Conservation (phyloP, 306 rosid species). For the Gastrolobium bilobum region DNA sequence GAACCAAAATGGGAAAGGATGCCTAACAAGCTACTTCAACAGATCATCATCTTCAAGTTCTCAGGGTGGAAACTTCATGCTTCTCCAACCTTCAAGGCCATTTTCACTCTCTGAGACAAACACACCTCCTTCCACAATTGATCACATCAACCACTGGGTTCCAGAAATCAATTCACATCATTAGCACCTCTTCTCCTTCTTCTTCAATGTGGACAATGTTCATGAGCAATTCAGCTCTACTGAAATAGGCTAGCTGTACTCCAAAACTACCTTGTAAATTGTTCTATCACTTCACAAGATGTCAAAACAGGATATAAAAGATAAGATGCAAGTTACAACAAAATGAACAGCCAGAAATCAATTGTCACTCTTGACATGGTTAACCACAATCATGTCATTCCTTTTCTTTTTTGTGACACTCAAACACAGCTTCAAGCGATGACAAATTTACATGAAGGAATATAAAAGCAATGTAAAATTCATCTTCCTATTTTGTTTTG, state of each 20-base stretch:
- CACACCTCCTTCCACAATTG: no score
- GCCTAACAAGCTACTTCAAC: slow-evolving; percentile 47
- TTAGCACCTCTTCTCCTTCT: background rate
- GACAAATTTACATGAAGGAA: background rate
- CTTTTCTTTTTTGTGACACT: background rate
- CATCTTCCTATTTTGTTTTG: background rate
- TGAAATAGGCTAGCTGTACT: background rate
- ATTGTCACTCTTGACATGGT: background rate
- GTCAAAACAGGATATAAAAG: slow-evolving; percentile 7
- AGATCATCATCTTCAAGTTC: slow-evolving; percentile 49
- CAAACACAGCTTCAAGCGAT: background rate
- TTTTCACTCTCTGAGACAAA: slow-evolving; percentile 40
- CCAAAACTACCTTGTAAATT: slow-evolving; percentile 2
- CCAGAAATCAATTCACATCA: background rate
- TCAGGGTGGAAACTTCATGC: slow-evolving; percentile 48
- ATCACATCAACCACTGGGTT: background rate
- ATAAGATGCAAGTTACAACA: background rate
- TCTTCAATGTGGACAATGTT: background rate
- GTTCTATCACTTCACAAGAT: background rate
- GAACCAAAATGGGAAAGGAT: slow-evolving; percentile 51
- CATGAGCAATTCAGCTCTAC: background rate
- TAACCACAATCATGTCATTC: background rate
- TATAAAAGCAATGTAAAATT: background rate
- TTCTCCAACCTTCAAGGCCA: slow-evolving; percentile 48
- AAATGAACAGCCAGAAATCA: background rate